Conservation (phyloP, 208 protist genomes). For the Tritrichomonas foetus region DNA sequence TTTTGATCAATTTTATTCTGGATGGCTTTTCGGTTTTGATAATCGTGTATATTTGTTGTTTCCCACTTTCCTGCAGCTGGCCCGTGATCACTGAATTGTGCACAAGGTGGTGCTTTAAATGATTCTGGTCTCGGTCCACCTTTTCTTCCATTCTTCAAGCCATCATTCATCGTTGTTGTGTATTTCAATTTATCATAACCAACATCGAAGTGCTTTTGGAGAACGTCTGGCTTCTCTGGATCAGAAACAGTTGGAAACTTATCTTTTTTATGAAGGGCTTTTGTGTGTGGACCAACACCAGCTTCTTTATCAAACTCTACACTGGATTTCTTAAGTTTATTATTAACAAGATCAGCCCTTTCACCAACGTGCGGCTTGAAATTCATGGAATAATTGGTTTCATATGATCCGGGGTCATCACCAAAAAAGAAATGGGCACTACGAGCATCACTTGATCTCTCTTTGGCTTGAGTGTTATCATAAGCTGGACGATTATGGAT, state of each 20-base stretch:
- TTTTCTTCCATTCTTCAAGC: neutral
- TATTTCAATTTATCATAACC: neutral
- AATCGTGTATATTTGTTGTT: neutral
- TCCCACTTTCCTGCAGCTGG: neutral
- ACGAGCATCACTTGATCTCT: neutral
- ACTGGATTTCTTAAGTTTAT: neutral
- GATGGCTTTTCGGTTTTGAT: no score
- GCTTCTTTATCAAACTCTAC: neutral
- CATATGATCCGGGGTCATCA: neutral
- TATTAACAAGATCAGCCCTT: neutral
- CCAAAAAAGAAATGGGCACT: neutral
- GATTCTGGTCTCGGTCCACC: neutral
- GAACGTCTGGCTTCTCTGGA: neutral
- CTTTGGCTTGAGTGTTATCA: neutral
- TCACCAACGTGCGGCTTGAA: neutral
- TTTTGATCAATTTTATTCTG: neutral
- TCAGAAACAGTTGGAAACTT: neutral
- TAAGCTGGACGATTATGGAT: neutral
- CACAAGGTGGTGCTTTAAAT: conserved; percentile 9
- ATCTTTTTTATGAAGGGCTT: neutral
- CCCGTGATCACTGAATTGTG: neutral
- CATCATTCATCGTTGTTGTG: neutral
- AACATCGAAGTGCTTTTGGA: neutral
- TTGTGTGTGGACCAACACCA: neutral
- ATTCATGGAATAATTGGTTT: neutral